Evolutionary conservation across 1,139 yeast genomes (phyloP), one percentile per base, ranked within the genome.

Genomic region (Chernovozyma aurita): DNA sequence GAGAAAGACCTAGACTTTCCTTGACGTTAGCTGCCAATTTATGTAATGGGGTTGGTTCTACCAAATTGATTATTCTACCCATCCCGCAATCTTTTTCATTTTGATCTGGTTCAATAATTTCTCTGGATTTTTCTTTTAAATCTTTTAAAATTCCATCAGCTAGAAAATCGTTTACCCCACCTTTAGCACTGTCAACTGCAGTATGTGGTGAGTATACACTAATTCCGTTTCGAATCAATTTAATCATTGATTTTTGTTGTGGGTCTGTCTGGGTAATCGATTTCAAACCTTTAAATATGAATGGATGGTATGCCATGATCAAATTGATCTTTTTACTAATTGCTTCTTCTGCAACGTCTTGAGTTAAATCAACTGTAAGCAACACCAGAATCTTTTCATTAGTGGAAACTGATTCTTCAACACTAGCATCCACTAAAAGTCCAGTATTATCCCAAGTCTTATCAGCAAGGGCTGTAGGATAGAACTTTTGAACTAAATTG

Each of bases 151-250:
- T 61, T 0, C 86, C 85, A 32, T 76, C 78, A 0, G 78, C 85
- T 29, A 92, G 67, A 82, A 95, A 92, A 55, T 88, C 97, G 48
- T 90, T 92, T 40, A 94, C 97, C 18, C 98, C 98, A 9, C 85
- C 87, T 14, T 61, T 60, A 9, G 95, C 95, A 24, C 97, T 94
- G 60, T 94, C 98, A 2, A 92, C 85, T 0, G 97, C 92, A 0
- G 98, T 90, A 53, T 94, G 99, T 14, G 98, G 98, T 36, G 84
- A 85, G 56, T 92, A 92, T 1, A 94, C 98, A 39, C 90, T 78
- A 43, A 92, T 76, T 14, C 85, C 85, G 40, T 80, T 73, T 43
- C 80, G 79, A 37, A 88, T 82, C 47, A 94, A 69, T 40, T 74
- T 74, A 28, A 92, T 57, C 36, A 92, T 66, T 4, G 95, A 84